Base-by-base conservation (phyloP, 163 green algal genomes). In the Scenedesmus sp. region DNA sequence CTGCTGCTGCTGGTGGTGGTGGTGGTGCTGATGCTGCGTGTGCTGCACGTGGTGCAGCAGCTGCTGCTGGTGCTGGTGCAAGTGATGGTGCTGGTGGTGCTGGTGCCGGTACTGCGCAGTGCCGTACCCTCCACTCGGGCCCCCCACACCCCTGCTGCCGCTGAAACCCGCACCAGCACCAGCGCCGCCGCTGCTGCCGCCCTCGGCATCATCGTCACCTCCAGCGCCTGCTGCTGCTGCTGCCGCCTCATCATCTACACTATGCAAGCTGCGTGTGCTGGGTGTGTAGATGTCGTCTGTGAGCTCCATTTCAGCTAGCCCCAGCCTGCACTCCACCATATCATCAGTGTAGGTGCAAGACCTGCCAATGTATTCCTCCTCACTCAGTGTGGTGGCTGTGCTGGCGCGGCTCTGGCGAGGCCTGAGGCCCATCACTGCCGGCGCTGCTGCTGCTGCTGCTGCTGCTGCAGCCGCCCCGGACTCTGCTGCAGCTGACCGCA, bases 271-370 rank as follows among this genome's bases (percentile, higher is more conserved):
- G 55, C 85, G 73, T 1, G 56, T 90, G 85, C 85, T 90, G 12
- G 85, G 85, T 6, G 85, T 90, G 85, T 90, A 90, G 52, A 90
- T 90, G 66, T 90, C 85, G 16, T 90, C 85, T 56, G 85, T 90
- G 7, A 90, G 64, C 64, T 90, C 85, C 85, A 90, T 90, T 15
- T 90, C 85, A 9, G 46, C 77, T 20, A 90, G 64, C 18, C 62
- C 62, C 66, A 82, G 64, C 57, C 85, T 82, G 85, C 64, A 52
- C 13, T 66, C 64, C 4, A 70, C 26, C 26, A 56, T n/a, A 1
- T 90, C 85, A 54, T 90, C 85, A 13, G 64, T 90, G 34, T 82
- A 83, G 84, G 84, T 79, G 59, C 84, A 87, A 26, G 82, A 87
- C 55, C 82, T 54, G 6, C 82, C 82, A 55, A 87, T 52, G 52